These are phyloP conservation scores for Nannochloropsis salina DNA, from an alignment of 108 stramenopile species.

Conservation along the genomic window DNA sequence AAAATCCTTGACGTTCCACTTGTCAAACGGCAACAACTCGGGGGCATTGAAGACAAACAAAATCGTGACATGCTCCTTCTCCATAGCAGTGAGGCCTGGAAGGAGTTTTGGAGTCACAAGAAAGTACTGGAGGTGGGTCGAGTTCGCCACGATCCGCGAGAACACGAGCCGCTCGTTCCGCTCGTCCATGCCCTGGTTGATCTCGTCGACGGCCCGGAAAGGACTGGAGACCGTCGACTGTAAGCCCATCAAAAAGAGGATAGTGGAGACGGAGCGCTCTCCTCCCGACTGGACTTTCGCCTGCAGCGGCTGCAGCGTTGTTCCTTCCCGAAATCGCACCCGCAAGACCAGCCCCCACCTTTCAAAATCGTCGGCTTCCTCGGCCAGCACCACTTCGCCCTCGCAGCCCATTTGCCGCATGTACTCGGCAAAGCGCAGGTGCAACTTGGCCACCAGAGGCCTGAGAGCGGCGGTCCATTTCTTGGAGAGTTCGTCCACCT, in stretches of 20 bases:
- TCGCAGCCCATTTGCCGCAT: conserved; percentile 76
- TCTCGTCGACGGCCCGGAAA: conserved; percentile 96
- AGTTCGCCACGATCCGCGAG: conserved; percentile 80
- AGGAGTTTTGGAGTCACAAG: conserved; percentile 96
- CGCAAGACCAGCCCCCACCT: conserved; percentile 71
- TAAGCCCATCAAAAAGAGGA: conserved; percentile 96
- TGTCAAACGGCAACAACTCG: conserved; percentile 12
- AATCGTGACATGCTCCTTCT: conserved; percentile 78
- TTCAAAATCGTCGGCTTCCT: conserved; percentile 30
- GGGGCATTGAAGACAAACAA: conserved; percentile 83
- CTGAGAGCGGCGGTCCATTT: conserved; percentile 61
- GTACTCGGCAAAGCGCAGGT: conserved; percentile 50
- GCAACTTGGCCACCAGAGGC: conserved; percentile 32
- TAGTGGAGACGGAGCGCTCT: conserved; percentile 85
- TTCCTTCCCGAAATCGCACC: conserved; percentile 73
- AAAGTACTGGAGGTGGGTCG: conserved; percentile 82
- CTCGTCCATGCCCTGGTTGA: conserved; percentile 92
- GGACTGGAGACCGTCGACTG: conserved; percentile 62
- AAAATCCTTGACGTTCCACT: not conserved
- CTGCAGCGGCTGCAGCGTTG: conserved; percentile 62
- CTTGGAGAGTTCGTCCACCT: conserved; percentile 51
- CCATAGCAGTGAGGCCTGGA: conserved; percentile 85
- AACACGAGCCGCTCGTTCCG: conserved; percentile 88
- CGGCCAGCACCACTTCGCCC: conserved; percentile 53
- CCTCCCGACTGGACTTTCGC: conserved; percentile 87